Conservation (phyloP, 495 filamentous ascomycete genomes). For the Cryomyces minteri region DNA sequence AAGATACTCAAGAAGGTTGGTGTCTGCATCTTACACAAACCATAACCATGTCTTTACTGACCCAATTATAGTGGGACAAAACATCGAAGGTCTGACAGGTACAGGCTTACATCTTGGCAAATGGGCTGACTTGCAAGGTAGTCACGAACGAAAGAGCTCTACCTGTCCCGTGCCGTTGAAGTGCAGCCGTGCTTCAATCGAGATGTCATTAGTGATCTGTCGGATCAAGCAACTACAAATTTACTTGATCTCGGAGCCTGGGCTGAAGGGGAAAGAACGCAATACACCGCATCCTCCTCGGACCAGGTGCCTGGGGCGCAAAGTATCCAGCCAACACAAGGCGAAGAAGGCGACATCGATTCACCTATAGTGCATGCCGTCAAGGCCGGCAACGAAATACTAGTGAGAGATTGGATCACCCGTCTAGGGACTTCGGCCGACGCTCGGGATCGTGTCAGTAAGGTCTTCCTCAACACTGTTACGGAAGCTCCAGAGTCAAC, state of each 20-base stretch:
- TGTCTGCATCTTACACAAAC: background rate
- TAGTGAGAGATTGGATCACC: constrained; percentile 43
- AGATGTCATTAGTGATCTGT: constrained; percentile 86
- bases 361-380: constrained; percentile 76
- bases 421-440: constrained; percentile 36
- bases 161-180: constrained; percentile 87
- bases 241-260: constrained; percentile 85
- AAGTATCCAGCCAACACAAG: constrained; percentile 36
- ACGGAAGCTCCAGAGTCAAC: constrained; percentile 67
- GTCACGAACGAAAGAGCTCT: constrained; percentile 94
- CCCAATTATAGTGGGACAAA: constrained; percentile 70
- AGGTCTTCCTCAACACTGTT: constrained; percentile 76
- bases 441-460: constrained; percentile 54
- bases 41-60: constrained; percentile 14
- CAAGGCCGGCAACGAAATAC: constrained; percentile 46
- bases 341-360: constrained; percentile 71
- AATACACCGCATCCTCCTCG: constrained; percentile 45
- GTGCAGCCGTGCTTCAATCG: constrained; percentile 97
- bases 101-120: background rate
- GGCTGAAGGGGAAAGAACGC: constrained; percentile 87
- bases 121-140: constrained; percentile 12
- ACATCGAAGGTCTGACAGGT: constrained; percentile 59
- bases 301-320: constrained; percentile 18
- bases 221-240: constrained; percentile 87
- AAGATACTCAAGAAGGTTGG: constrained; percentile 91